Base-by-base conservation (phyloP, 106 monocot genomes). In the Dioscorea dumetorum region DNA sequence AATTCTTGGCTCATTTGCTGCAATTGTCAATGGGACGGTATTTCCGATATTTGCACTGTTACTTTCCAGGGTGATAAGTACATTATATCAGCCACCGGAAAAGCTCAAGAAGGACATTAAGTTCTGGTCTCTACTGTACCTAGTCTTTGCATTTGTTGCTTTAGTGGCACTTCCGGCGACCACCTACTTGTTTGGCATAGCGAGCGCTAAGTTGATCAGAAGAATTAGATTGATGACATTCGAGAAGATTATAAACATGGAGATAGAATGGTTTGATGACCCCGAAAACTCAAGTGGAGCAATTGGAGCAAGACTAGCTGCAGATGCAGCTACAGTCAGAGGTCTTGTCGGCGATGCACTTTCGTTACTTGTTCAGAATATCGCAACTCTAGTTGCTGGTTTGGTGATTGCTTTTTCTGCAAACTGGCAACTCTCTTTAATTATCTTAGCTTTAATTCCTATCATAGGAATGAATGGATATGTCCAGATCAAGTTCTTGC, bases 191-290 rank as follows among this genome's bases (percentile, higher is more conserved):
- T 87, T 87, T 66, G 80, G 67, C 6, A 20, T 83, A 16, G 87
- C 87, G 49, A 83, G 87, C 3, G 72, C 76, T 15, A 79, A 70
- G 49, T 72, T 87, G 68, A 83, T 87, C n/a, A 79, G 58, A 70
- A 76, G 82, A 70, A 83, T 87, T 56, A 73, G 87, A 63, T 61
- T 77, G 33, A 87, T 87, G 87, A 80, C 79, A 66, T 87, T 87
- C 77, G 67, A 83, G 70, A 87, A 87, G 67, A 83, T 77, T 50
- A 60, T 83, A 41, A 69, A 83, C 41, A 87, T 87, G 87, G 87
- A 87, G 62, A 76, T 87, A 33, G 79, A 54, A 34, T 87, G 87
- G 87, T 87, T 87, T 68, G 87, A 87, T 57, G 60, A 80, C 11
- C 58, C 73, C 22, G 76, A 78, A 15, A 87, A 87, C 64, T 80